phyloP scores from a whole-genome alignment of 2,329 filamentous ascomycete species.

The Aspergillus amoenus region DNA sequence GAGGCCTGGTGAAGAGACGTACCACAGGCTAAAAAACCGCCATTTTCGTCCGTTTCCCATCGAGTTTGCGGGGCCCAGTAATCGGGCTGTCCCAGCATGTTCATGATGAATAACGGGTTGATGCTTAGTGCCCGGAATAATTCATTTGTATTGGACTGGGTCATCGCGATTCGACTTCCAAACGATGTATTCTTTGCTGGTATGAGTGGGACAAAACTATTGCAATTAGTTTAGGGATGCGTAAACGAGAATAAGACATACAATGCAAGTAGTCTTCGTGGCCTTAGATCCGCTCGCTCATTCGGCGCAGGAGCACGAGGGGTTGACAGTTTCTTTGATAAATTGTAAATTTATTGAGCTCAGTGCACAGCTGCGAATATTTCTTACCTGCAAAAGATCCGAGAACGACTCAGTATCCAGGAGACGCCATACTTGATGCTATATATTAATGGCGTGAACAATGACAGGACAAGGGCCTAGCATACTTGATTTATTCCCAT shows the following conservation, averaged over 20 bases:
- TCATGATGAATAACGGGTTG: slow-evolving; percentile 13
- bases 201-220: slow-evolving; percentile 15
- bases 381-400: neutral
- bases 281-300: neutral
- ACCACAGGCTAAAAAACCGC: slow-evolving; percentile 14
- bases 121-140: slow-evolving; percentile 3
- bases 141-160: slow-evolving; percentile 1
- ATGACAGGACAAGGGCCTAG: neutral
- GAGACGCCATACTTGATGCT: neutral
- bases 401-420: neutral
- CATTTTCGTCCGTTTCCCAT: slow-evolving; percentile 11
- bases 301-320: neutral
- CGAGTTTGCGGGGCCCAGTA: slow-evolving; percentile 18
- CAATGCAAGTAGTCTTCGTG: slow-evolving; percentile 13
- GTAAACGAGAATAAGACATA: neutral
- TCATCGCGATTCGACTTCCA: slow-evolving; percentile 11
- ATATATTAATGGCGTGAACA: neutral
- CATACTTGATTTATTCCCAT: neutral
- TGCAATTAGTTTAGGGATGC: neutral
- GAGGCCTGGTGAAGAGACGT: neutral
- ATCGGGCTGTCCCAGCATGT: slow-evolving; percentile 15
- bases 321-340: neutral
- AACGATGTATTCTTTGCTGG: slow-evolving; percentile 15
- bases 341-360: neutral
- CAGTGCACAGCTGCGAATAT: neutral